These are phyloP conservation scores for Mycena floridula DNA, from an alignment of 768 basidiomycete genomes.

Conservation along the genomic window DNA sequence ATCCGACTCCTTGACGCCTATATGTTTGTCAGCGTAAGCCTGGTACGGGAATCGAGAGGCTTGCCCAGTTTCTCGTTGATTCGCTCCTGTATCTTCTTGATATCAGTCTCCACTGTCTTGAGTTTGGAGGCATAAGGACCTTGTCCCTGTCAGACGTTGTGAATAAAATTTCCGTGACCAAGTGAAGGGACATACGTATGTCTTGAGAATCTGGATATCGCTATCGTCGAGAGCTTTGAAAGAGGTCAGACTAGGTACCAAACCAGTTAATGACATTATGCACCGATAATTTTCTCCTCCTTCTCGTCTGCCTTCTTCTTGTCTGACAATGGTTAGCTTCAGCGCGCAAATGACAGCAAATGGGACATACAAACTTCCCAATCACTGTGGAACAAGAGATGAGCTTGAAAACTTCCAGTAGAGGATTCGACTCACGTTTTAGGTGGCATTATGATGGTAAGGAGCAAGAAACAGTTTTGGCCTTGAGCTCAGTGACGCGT, in stretches of 20 bases:
- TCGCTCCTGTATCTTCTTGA: slow-evolving; percentile 93
- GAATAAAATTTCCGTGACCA: background rate
- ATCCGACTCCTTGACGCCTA: slow-evolving; percentile 96
- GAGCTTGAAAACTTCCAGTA: slow-evolving; percentile 5
- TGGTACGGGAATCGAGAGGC: slow-evolving; percentile 6
- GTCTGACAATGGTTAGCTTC: slow-evolving; percentile 36
- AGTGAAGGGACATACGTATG: slow-evolving; percentile 60
- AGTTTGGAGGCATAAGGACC: slow-evolving; percentile 90
- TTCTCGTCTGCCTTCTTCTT: slow-evolving; percentile 85
- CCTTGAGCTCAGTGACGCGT: slow-evolving; percentile 8
- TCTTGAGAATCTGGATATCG: slow-evolving; percentile 98
- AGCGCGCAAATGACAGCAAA: background rate
- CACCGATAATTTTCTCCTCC: slow-evolving; percentile 89
- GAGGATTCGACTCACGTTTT: slow-evolving; percentile 76
- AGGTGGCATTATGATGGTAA: slow-evolving; percentile 64
- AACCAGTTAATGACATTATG: slow-evolving; percentile 16
- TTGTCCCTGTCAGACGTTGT: slow-evolving; percentile 65
- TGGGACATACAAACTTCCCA: slow-evolving; percentile 93
- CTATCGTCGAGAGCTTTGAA: slow-evolving; percentile 96
- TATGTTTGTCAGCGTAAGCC: background rate
- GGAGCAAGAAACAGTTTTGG: too few relatives aligned
- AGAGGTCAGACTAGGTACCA: slow-evolving; percentile 6
- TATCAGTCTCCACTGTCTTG: slow-evolving; percentile 86
- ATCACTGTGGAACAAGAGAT: slow-evolving; percentile 47
- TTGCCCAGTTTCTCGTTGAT: slow-evolving; percentile 97